phyloP scores from a whole-genome alignment of 345 rosid genomes.

The Fremontodendron californicum region DNA sequence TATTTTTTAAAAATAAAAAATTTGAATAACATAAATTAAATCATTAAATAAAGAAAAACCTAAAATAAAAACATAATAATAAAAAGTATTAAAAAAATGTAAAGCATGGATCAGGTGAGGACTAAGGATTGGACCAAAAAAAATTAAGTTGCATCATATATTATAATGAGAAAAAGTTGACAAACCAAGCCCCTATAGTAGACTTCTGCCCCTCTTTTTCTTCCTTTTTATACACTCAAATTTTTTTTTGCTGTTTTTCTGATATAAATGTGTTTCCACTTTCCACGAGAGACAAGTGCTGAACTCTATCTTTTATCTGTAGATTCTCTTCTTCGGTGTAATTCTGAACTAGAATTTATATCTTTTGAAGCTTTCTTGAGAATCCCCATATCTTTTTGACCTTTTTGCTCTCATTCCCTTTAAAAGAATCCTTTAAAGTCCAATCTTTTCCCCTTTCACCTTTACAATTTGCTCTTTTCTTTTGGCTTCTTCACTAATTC shows the following conservation, averaged over 20 bases:
- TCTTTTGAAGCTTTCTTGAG: slow-evolving; percentile 6
- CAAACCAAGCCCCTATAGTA: not conserved
- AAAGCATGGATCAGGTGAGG: too few species aligned
- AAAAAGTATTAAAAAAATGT: too few species aligned
- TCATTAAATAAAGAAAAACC: too few species aligned
- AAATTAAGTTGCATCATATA: not conserved
- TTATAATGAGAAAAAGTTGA: slow-evolving; percentile 1
- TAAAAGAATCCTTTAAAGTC: not conserved
- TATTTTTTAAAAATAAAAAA: too few species aligned
- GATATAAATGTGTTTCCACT: not conserved
- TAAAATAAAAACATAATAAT: too few species aligned
- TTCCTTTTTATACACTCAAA: not conserved
- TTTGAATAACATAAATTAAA: too few species aligned
- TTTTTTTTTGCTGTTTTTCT: not conserved
- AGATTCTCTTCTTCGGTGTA: slow-evolving; percentile 21
- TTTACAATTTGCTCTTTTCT: not conserved
- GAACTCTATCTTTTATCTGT: slow-evolving; percentile 21
- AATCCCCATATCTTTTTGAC: slow-evolving; percentile 6
- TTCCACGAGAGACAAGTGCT: slow-evolving; percentile 11
- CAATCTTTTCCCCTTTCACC: not conserved
- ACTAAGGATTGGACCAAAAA: too few species aligned
- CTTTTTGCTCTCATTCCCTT: not conserved
- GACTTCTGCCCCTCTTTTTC: not conserved
- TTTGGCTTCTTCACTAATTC: not conserved
- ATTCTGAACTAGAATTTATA: slow-evolving; percentile 22